Conservation (phyloP, 805 yeast species). For the Candida peoriensis region DNA sequence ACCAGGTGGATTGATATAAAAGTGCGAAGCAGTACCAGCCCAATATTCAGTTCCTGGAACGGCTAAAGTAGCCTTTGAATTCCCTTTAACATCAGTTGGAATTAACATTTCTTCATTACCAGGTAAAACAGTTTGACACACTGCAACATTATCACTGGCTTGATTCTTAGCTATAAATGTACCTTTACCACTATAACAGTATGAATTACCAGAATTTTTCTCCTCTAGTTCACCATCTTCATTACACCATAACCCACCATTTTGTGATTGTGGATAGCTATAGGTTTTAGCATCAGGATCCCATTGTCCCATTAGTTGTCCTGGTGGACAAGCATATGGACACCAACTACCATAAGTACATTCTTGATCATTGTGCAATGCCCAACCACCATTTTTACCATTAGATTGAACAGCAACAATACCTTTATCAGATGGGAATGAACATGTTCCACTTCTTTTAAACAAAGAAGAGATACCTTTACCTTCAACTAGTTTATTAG, state of each 20-base stretch:
- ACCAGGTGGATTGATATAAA: constrained; percentile 81
- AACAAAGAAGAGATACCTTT: constrained; percentile 23
- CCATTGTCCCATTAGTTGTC: constrained; percentile 86
- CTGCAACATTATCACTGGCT: constrained; percentile 59
- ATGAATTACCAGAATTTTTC: constrained; percentile 50
- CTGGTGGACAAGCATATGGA: constrained; percentile 90
- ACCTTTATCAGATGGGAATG: constrained; percentile 63
- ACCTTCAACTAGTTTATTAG: constrained; percentile 23
- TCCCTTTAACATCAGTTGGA: constrained; percentile 64
- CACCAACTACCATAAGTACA: constrained; percentile 80
- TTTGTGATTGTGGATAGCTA: constrained; percentile 68
- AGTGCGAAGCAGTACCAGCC: constrained; percentile 85
- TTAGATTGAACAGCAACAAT: constrained; percentile 62
- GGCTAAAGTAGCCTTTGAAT: constrained; percentile 52
- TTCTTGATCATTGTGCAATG: constrained; percentile 66
- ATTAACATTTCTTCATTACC: constrained; percentile 94
- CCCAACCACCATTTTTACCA: constrained; percentile 78
- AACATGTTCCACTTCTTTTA: constrained; percentile 42
- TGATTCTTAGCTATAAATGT: constrained; percentile 59
- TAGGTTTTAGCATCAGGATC: constrained; percentile 70
- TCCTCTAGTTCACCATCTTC: constrained; percentile 60
- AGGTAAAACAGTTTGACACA: constrained; percentile 90
- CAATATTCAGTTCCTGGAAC: constrained; percentile 84
- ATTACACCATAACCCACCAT: constrained; percentile 83
- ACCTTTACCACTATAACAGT: constrained; percentile 76